Percentiles rank a stretch among this genome's conserved stretches.
These are phyloP conservation scores for Fusarium succisae DNA, from an alignment of 2,329 filamentous ascomycete species.

Conservation along the genomic window DNA sequence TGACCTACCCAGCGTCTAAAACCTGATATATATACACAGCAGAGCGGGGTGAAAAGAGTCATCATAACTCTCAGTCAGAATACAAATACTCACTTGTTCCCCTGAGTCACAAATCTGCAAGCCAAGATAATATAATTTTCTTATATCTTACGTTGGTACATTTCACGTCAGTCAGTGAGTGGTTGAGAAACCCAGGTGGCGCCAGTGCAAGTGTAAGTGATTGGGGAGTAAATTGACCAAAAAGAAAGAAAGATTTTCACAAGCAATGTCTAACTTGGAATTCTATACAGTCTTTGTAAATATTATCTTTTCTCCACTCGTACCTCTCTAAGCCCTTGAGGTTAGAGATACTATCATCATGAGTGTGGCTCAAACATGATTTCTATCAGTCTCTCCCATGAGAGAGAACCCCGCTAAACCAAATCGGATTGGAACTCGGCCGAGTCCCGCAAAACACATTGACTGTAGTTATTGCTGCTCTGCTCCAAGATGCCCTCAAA, in stretches of 20 bases:
- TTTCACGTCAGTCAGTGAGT: neutral
- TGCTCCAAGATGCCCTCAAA: neutral
- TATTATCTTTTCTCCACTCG: neutral
- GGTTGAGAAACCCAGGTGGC: neutral
- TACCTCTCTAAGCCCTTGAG: neutral
- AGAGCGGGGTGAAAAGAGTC: neutral
- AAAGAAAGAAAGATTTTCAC: neutral
- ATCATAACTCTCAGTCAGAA: neutral
- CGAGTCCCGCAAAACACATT: conserved; percentile 14
- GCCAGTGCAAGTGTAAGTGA: neutral
- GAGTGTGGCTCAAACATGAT: neutral
- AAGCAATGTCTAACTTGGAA: no score
- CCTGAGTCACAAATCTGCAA: neutral
- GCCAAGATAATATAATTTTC: neutral
- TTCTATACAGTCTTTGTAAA: accelerated
- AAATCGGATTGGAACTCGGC: conserved; percentile 17
- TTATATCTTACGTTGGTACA: no score
- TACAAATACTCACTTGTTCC: neutral
- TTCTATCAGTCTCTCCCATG: neutral
- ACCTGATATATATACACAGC: neutral
- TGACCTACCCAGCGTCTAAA: neutral
- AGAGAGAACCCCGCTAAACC: conserved; percentile 26
- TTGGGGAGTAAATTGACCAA: neutral
- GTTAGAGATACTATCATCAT: neutral
- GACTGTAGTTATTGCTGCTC: neutral